These are phyloP conservation scores for Tetraselmis striata DNA, from an alignment of 139 green algal species.

Conservation along the genomic window DNA sequence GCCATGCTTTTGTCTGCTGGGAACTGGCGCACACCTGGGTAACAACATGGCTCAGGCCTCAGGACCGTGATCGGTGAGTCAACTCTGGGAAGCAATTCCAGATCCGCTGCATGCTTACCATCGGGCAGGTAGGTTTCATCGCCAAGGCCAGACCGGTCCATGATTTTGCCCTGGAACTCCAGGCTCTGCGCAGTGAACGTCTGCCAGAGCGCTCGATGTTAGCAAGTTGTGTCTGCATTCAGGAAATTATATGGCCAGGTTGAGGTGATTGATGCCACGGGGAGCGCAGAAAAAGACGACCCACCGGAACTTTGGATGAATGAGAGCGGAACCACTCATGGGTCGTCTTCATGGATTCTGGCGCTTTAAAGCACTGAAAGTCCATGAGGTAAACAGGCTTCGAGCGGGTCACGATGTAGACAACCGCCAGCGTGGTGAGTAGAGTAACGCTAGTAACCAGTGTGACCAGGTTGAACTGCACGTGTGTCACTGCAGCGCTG, in stretches of 20 bases:
- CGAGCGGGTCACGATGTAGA: conserved; percentile 63
- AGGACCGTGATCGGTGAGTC: too few relatives aligned
- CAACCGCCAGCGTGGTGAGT: conserved; percentile 47
- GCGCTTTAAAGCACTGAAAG: conserved; percentile 68
- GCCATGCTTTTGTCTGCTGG: conserved; percentile 50
- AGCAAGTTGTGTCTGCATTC: not conserved
- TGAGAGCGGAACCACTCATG: conserved; percentile 23
- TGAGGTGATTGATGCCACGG: too few relatives aligned
- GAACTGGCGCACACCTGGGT: not conserved
- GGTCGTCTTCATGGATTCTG: conserved; percentile 43
- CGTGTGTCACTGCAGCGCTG: conserved; percentile 65
- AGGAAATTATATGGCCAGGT: too few relatives aligned
- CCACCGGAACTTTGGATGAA: not conserved
- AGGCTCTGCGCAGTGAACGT: conserved; percentile 68
- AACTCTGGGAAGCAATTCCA: too few relatives aligned
- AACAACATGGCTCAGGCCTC: too few relatives aligned
- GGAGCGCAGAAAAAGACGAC: too few relatives aligned
- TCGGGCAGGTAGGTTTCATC: conserved; percentile 87
- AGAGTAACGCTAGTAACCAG: conserved; percentile 31
- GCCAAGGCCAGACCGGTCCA: conserved; percentile 75
- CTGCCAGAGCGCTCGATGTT: too few relatives aligned
- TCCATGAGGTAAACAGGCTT: conserved; percentile 90
- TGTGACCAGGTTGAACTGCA: conserved; percentile 84
- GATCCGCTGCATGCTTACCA: too few relatives aligned
- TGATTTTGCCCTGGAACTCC: conserved; percentile 88